Base-by-base conservation (phyloP, 2,329 filamentous ascomycete genomes). In the Colletotrichum tropicicola region DNA sequence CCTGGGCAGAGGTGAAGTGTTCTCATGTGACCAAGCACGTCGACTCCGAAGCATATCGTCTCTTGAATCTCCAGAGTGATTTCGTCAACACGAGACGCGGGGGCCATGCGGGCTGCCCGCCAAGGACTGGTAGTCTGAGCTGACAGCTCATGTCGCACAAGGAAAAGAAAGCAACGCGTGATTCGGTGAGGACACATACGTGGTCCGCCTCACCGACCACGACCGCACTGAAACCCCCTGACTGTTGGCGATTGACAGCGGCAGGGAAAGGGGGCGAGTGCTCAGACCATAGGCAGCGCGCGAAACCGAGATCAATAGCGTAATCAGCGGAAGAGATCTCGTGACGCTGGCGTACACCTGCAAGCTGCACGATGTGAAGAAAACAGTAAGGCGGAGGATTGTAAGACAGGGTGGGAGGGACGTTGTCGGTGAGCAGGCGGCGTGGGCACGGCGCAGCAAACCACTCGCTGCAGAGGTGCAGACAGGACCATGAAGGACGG, bases 381-480 rank as follows among this genome's bases (percentile, higher is more conserved):
- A 64, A 64, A 52, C 19, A 66, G 63, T 64, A 52, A 66, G 59
- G 61, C 59, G 63, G 52, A 64, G 59, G 63, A 48, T 53, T 43
- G 52, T 27, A 13, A 63, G 63, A 58, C 45, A 47, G 45, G 51
- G 45, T 61, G 28, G 59, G 51, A 51, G 19, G 17, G 23, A 57
- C 12, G 39, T 56, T 47, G 43, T 57, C 44, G 51, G 58, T 47
- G 51, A 63, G 41, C 25, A 41, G 27, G 39, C 19, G 27, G 48
- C n/a, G 41, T 48, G 48, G 28, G 32, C 21, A 60, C n/a, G 61
- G 49, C 61, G 48, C 49, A 65, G 49, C 61, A 65, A 58, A 45
- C 43, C 49, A 28, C 25, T 51, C 43, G 52, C 44, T 62, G n/a
- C n/a, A n/a, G n/a, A n/a, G n/a, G n/a, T n/a, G n/a, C n/a, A n/a